These are phyloP conservation scores for Chlamydomonas sphaeroides DNA, from an alignment of 139 green algal species.

Conservation along the genomic window DNA sequence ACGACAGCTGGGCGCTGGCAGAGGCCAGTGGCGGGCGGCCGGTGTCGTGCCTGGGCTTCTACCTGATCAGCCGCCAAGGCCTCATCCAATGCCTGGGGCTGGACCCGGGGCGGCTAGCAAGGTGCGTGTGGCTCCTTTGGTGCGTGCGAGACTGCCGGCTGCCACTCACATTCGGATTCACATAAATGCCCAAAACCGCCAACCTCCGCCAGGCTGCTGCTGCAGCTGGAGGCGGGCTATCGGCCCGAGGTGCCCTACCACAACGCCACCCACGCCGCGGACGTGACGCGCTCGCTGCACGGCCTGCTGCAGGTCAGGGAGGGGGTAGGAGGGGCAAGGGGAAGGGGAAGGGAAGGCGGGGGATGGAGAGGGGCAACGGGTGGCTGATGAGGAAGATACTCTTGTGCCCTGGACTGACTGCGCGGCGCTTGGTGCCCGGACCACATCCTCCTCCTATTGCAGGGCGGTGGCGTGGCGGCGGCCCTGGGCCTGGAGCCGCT, in stretches of 20 bases:
- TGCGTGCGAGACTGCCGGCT: too few relatives aligned
- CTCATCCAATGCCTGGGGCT: slow-evolving; percentile 32
- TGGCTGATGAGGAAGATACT: too few relatives aligned
- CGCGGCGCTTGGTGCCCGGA: not conserved
- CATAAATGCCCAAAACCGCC: not conserved
- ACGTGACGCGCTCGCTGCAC: slow-evolving; percentile 31
- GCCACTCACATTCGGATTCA: too few relatives aligned
- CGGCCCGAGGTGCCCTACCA: slow-evolving; percentile 51
- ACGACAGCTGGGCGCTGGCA: slow-evolving; percentile 54
- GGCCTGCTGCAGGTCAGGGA: too few relatives aligned
- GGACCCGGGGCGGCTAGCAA: slow-evolving; percentile 11
- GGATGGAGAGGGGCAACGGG: too few relatives aligned
- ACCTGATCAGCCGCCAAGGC: slow-evolving; percentile 41
- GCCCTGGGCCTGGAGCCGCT: too few relatives aligned
- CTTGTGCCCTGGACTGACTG: too few relatives aligned
- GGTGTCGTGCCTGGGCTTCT: slow-evolving; percentile 47
- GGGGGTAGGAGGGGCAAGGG: too few relatives aligned
- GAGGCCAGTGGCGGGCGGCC: slow-evolving; percentile 44
- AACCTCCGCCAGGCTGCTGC: not conserved
- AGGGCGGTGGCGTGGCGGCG: too few relatives aligned
- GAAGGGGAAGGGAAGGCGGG: too few relatives aligned
- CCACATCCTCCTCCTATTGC: slow-evolving; percentile 10
- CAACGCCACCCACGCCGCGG: slow-evolving; percentile 52
- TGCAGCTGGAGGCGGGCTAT: not conserved
- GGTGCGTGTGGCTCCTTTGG: too few relatives aligned